A percentile compares a stretch with the other conserved stretches of the same genome.
Evolutionary conservation across 2,329 filamentous ascomycete genomes (phyloP).

Genomic region (Aureobasidium lini): DNA sequence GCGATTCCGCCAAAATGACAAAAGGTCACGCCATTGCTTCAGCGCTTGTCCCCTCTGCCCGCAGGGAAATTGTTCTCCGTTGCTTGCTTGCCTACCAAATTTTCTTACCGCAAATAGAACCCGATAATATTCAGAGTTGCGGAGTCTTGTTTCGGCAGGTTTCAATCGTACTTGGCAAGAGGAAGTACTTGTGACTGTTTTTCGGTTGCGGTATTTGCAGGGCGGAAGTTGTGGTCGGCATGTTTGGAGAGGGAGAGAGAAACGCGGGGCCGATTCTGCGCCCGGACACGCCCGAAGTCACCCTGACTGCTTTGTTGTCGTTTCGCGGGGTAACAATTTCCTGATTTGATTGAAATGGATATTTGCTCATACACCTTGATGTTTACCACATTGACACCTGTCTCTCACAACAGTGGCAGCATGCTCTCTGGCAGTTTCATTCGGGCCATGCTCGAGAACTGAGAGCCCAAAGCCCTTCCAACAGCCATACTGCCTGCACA

Average conservation of each 20-base stretch:
- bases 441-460: too few relatives aligned
- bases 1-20: not conserved
- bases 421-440: too few relatives aligned
- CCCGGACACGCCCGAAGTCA: not conserved
- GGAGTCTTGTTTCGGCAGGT: not conserved
- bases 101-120: not conserved
- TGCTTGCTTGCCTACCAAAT: not conserved
- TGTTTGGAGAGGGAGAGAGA: not conserved
- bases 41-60: not conserved
- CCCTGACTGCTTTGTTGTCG: not conserved
- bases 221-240: not conserved
- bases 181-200: not conserved
- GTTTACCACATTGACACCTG: not conserved
- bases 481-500: too few relatives aligned
- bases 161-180: not conserved
- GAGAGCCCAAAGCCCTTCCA: too few relatives aligned
- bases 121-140: not conserved
- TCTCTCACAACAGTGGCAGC: not conserved
- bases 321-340: not conserved
- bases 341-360: not conserved
- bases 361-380: not conserved
- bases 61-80: not conserved
- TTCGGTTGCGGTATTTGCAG: not conserved
- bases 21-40: not conserved
- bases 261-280: not conserved